Evolutionary conservation across 257 asterid genomes (phyloP).

Genomic region (Solanum chmielewskii): DNA sequence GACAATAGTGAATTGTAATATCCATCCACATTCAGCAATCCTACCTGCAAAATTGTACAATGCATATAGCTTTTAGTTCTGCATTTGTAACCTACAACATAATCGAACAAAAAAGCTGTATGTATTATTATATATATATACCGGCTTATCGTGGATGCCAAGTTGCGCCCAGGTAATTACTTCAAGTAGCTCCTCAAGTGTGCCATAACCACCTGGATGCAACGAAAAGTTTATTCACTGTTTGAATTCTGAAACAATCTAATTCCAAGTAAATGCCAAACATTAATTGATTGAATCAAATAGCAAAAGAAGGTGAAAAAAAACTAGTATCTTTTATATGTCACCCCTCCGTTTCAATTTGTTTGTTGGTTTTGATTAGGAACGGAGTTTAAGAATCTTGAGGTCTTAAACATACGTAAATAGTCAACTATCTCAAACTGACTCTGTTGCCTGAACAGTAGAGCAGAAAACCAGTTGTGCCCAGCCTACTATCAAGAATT

Average conservation of each 20-base stretch:
- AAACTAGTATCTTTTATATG: background rate
- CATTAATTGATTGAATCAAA: background rate
- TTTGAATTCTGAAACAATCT: background rate
- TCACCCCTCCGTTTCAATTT: background rate
- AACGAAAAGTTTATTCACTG: background rate
- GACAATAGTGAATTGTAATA: constrained; percentile 69
- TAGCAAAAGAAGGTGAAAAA: background rate
- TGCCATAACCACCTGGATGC: constrained; percentile 89
- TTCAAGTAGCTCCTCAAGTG: constrained; percentile 92
- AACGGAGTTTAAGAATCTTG: background rate
- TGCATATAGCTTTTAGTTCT: background rate
- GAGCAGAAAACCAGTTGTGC: background rate
- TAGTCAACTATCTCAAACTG: background rate
- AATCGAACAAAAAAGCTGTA: background rate
- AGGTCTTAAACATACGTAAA: background rate
- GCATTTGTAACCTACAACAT: background rate
- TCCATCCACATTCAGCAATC: constrained; percentile 89
- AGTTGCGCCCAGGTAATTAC: constrained; percentile 99
- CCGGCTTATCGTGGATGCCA: constrained; percentile 97
- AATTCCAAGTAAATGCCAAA: background rate
- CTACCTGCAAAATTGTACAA: constrained; percentile 42
- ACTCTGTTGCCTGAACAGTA: background rate
- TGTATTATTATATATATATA: constrained; percentile 3
- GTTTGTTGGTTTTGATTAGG: background rate
- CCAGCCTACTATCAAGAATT: background rate